Evolutionary conservation across 108 stramenopile genomes (phyloP).

Genomic region (Fistulifera solaris): DNA sequence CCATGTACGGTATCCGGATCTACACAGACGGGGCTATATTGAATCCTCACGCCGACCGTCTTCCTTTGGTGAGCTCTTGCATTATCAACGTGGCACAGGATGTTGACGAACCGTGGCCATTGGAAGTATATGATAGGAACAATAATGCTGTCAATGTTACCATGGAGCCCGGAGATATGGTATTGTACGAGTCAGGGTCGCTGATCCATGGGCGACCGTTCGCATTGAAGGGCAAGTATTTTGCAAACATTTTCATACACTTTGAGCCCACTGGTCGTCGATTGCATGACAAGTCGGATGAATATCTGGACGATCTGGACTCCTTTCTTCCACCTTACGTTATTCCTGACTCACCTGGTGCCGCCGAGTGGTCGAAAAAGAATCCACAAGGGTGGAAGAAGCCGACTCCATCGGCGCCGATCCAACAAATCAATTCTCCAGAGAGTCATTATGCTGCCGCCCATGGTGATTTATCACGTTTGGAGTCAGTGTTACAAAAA

Average conservation of each 20-base stretch:
- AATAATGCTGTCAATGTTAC: constrained; percentile 55
- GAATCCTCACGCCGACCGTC: constrained; percentile 78
- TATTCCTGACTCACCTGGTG: constrained; percentile 35
- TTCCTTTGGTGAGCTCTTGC: constrained; percentile 78
- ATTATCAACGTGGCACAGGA: constrained; percentile 89
- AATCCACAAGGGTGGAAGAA: constrained; percentile 49
- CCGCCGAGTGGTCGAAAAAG: constrained; percentile 28
- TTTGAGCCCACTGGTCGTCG: constrained; percentile 66
- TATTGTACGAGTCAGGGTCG: constrained; percentile 48
- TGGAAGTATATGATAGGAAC: constrained; percentile 82
- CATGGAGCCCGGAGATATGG: constrained; percentile 58
- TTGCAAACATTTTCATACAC: constrained; percentile 85
- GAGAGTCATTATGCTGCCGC: constrained; percentile 48
- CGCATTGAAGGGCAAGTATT: constrained; percentile 70
- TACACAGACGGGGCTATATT: constrained; percentile 83
- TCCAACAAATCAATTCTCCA: constrained; percentile 19
- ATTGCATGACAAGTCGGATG: constrained; percentile 34
- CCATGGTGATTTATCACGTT: constrained; percentile 26
- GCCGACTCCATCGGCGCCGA: constrained; percentile 28
- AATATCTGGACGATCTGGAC: constrained; percentile 26
- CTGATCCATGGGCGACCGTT: constrained; percentile 60
- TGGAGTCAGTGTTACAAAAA: constrained; percentile 15
- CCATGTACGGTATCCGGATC: constrained; percentile 84
- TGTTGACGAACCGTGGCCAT: constrained; percentile 87
- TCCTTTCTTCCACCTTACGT: constrained; percentile 53